phyloP scores from a whole-genome alignment of 192 early-diverging fungal genomes.

The Coemansia sp. region DNA sequence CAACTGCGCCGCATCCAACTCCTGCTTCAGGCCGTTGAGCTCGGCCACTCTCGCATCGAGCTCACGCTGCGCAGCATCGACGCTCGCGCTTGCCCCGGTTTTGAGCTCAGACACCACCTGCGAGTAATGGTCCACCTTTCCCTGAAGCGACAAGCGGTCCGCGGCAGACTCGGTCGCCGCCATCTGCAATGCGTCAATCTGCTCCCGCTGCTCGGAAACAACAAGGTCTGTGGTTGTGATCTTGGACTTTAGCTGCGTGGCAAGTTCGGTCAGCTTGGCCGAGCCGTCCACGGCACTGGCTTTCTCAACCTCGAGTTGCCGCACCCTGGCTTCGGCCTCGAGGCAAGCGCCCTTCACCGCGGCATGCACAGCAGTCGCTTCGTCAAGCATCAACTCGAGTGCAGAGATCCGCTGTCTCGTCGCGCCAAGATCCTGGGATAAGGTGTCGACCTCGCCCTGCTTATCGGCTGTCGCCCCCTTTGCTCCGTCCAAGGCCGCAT shows the following conservation, averaged over 20 bases:
- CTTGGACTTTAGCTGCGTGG: constrained; percentile 16
- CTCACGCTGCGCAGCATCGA: not conserved
- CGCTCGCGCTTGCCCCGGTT: not conserved
- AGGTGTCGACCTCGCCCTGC: not conserved
- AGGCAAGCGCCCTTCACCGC: not conserved
- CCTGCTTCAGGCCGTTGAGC: not conserved
- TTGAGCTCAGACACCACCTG: not conserved
- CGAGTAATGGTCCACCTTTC: not conserved
- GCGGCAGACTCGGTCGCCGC: not conserved
- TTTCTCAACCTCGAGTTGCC: constrained; percentile 32
- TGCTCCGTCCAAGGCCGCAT: not conserved
- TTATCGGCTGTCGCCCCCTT: not conserved
- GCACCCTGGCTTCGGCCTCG: constrained; percentile 6
- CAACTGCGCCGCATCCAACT: not conserved
- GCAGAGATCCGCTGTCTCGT: not conserved
- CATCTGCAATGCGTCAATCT: constrained; percentile 7
- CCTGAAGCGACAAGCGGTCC: not conserved
- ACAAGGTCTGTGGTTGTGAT: not conserved
- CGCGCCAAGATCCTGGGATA: constrained; percentile 7
- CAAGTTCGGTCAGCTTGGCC: constrained; percentile 31
- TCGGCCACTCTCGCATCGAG: not conserved
- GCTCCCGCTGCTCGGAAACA: not conserved
- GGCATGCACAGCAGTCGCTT: not conserved
- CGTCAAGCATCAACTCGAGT: constrained; percentile 5
- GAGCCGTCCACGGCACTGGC: constrained; percentile 40